phyloP scores from a whole-genome alignment of 2,329 filamentous ascomycete genomes.

The Colletotrichum liaoningense region DNA sequence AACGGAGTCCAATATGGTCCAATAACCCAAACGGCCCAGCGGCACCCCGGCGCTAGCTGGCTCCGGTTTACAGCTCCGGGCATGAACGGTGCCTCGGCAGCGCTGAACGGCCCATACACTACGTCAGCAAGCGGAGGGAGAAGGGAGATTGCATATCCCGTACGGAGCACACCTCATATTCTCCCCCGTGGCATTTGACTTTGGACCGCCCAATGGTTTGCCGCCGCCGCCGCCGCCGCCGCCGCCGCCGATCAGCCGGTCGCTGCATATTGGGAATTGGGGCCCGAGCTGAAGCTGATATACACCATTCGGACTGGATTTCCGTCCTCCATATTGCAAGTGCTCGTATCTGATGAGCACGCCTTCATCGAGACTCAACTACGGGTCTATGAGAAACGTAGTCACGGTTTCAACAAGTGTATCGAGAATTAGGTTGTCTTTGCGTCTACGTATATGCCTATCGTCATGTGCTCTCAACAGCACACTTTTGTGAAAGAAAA shows the following conservation, averaged over 20 bases:
- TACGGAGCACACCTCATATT: background rate
- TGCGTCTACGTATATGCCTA: constrained; percentile 11
- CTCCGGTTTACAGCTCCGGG: background rate
- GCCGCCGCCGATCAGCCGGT: background rate
- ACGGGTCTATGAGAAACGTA: no score
- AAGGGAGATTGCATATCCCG: no score
- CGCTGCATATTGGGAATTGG: background rate
- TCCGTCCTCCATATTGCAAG: no score
- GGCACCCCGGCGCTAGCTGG: constrained; percentile 5
- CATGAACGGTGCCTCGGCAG: background rate
- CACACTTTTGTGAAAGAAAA: background rate
- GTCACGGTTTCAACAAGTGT: background rate
- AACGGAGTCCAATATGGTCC: no score
- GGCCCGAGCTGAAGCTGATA: background rate
- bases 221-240: no score
- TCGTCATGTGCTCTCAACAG: background rate
- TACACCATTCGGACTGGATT: background rate
- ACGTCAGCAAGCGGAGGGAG: background rate
- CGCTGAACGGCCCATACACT: no score
- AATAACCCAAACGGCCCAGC: background rate
- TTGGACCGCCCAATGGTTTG: background rate
- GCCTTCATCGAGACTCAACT: no score
- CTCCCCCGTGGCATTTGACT: background rate
- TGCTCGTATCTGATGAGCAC: no score
- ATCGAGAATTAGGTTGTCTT: background rate